These are phyloP conservation scores for Cryptococcus maquisensis DNA, from an alignment of 1,284 basidiomycete genomes.

Conservation along the genomic window DNA sequence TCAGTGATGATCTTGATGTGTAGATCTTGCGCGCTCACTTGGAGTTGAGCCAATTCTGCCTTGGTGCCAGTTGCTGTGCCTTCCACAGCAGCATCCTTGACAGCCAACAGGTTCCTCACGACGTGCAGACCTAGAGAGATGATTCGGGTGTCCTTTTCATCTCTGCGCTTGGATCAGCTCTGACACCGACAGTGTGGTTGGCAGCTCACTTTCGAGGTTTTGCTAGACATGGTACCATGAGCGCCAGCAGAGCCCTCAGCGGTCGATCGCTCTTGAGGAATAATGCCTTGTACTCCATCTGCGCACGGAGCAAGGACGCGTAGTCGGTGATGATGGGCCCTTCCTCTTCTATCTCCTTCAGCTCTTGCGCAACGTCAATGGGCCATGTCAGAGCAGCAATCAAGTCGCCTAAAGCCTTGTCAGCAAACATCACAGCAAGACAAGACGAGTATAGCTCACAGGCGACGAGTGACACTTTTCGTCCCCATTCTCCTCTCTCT, in stretches of 20 bases:
- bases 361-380: conserved; percentile 84
- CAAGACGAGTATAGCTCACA: conserved; percentile 46
- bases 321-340: conserved; percentile 77
- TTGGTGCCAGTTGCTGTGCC: conserved; percentile 66
- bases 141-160: conserved; percentile 74
- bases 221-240: conserved; percentile 45
- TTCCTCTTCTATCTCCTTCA: conserved; percentile 78
- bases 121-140: conserved; percentile 84
- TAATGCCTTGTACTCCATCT: conserved; percentile 72
- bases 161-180: conserved; percentile 44
- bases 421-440: background rate
- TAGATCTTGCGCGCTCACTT: conserved; percentile 47
- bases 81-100: conserved; percentile 72
- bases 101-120: conserved; percentile 82
- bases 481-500: conserved; percentile 57
- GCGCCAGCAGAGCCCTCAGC: conserved; percentile 40
- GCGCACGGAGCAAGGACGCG: conserved; percentile 70
- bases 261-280: conserved; percentile 24
- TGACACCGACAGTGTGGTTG: too few relatives aligned
- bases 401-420: conserved; percentile 58
- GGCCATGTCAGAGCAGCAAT: conserved; percentile 97
- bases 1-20: background rate
- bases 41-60: conserved; percentile 68
- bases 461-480: conserved; percentile 74
- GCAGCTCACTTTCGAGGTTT: conserved; percentile 40